Evolutionary conservation across 176 grass and related monocot species (phyloP), one percentile per base, ranked within the genome.

Genomic region (Bromus sterilis): DNA sequence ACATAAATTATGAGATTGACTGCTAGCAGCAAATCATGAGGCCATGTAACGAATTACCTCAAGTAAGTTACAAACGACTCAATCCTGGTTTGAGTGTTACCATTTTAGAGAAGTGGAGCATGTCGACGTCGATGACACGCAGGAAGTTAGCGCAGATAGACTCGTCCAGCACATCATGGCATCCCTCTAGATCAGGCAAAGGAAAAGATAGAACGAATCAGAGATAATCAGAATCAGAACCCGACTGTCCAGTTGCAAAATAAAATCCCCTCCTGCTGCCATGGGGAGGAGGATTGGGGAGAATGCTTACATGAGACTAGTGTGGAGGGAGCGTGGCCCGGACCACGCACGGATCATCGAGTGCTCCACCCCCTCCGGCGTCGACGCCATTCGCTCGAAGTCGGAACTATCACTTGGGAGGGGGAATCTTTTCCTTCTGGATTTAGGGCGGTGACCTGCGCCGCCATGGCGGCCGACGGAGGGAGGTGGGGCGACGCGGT

Each of bases 271-370:
- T n/a, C n/a, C n/a, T n/a, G n/a, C n/a, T n/a, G n/a, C n/a, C n/a
- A n/a, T n/a, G n/a, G n/a, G n/a, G 34, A 31, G 34, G 48, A 10
- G 40, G 32, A 10, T 42, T 23, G n/a, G n/a, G 14, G 95, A 91
- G 71, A 98, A 98, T 76, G 95, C 94, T 84, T 98, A 98, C 95
- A 98, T 98, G 88, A 98, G 90, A 75, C 95, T 94, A 88, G 92
- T 98, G 86, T 92, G 94, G 86, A 93, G 92, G 39, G 95, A 98
- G 84, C 95, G 79, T 24, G 95, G 95, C 42, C 88, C 86, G 71
- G 95, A 98, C 95, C 95, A 98, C 26, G 95, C 83, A 78, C 94
- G 90, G 69, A 98, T 98, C 90, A 94, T 92, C 78, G 84, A 67
- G 60, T 85, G 85, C 65, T 77, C 75, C 79, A 64, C 87, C 65